These are phyloP conservation scores for Lichina pygmaea DNA, from an alignment of 495 filamentous ascomycete genomes.

Conservation along the genomic window DNA sequence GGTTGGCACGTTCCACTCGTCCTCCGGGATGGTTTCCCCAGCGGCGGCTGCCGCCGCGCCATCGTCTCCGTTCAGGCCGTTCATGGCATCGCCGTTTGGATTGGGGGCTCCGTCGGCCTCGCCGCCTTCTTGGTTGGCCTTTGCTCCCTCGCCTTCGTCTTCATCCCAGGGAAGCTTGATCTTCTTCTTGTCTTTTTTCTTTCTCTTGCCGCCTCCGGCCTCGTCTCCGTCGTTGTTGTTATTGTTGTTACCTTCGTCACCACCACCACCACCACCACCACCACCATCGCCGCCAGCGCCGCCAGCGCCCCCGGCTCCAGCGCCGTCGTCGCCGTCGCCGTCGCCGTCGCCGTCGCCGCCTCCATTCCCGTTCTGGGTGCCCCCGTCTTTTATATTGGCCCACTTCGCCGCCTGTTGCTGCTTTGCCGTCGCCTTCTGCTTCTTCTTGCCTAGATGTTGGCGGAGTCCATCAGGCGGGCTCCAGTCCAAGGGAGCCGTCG, in stretches of 20 bases:
- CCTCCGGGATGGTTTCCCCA: neutral
- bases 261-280: neutral
- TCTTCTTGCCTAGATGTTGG: neutral
- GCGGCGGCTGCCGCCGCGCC: neutral
- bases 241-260: neutral
- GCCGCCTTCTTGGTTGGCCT: neutral
- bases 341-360: neutral
- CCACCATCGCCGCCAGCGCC: neutral
- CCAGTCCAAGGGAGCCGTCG: too few relatives aligned
- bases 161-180: neutral
- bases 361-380: neutral
- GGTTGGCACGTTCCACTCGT: neutral
- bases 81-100: too few relatives aligned
- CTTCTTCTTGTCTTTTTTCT: slow-evolving; percentile 2
- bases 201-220: neutral
- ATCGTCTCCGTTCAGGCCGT: neutral
- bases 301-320: neutral
- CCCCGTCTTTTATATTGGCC: neutral
- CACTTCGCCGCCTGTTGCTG: neutral
- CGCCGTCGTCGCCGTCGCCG: neutral
- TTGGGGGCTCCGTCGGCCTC: neutral
- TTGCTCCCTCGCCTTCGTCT: neutral
- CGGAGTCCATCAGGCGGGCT: neutral
- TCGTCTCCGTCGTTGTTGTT: neutral
- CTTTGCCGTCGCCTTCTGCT: neutral